A percentile compares a stretch with the other conserved stretches of the same genome.
phyloP scores from a whole-genome alignment of 2,329 filamentous ascomycete species.

The Basipetospora chlamydospora region DNA sequence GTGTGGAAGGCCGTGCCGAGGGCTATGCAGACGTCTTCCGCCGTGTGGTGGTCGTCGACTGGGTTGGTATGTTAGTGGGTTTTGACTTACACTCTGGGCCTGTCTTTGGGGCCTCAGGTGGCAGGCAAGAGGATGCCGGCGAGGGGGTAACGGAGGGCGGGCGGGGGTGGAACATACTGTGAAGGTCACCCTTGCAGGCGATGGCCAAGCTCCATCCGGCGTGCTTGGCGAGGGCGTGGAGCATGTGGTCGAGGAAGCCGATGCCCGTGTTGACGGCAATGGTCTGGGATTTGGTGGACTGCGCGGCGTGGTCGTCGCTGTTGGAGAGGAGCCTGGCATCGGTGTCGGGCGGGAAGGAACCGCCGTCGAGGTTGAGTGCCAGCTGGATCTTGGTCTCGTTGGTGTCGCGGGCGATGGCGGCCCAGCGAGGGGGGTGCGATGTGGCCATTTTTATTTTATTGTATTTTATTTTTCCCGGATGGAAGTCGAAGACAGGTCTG shows the following conservation, averaged over 20 bases:
- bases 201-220: constrained; percentile 83
- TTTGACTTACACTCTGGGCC: too few relatives aligned
- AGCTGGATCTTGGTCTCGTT: constrained; percentile 97
- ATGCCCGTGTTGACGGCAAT: constrained; percentile 88
- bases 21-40: constrained; percentile 88
- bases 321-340: constrained; percentile 37
- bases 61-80: constrained; percentile 5
- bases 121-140: not conserved
- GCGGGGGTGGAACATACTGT: constrained; percentile 45
- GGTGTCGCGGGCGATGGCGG: constrained; percentile 73
- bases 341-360: constrained; percentile 53
- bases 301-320: constrained; percentile 54
- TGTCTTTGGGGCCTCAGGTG: not conserved
- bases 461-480: not conserved
- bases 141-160: not conserved
- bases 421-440: constrained; percentile 41
- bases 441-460: too few relatives aligned
- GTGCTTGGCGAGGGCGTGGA: constrained; percentile 92
- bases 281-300: constrained; percentile 69
- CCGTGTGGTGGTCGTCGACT: constrained; percentile 98
- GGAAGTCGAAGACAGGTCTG: too few relatives aligned
- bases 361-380: constrained; percentile 85
- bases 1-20: constrained; percentile 73
- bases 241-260: constrained; percentile 97
- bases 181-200: constrained; percentile 73